Conservation (phyloP, 2,329 filamentous ascomycete genomes). For the Trichoderma brevicompactum region DNA sequence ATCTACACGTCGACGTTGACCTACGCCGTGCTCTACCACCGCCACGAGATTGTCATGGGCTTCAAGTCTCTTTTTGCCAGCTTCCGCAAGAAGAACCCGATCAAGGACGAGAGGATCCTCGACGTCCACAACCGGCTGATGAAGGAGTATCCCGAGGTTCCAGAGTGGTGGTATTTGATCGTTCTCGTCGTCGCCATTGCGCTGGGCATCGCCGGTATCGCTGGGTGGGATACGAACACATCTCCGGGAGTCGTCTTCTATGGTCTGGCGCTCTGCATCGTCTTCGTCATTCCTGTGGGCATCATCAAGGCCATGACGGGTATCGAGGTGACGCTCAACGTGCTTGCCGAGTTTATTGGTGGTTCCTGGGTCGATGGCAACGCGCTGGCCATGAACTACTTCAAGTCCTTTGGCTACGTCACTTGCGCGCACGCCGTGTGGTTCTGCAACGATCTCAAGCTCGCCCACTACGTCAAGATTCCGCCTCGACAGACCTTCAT, state of each 20-base stretch:
- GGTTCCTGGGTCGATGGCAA: constrained; percentile 57
- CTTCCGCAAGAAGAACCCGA: constrained; percentile 47
- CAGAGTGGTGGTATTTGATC: constrained; percentile 59
- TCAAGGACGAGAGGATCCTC: constrained; percentile 44
- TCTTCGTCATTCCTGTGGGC: constrained; percentile 58
- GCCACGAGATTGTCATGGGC: constrained; percentile 54
- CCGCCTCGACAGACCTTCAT: constrained; percentile 63
- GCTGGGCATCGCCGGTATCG: constrained; percentile 53
- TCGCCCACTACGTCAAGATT: constrained; percentile 63
- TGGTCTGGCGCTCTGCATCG: constrained; percentile 52
- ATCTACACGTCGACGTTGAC: constrained; percentile 58
- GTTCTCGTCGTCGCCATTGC: constrained; percentile 50
- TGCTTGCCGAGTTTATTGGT: constrained; percentile 58
- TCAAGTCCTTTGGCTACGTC: constrained; percentile 58
- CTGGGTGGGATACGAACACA: constrained; percentile 56
- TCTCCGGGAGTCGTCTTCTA: constrained; percentile 57
- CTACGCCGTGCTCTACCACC: constrained; percentile 57
- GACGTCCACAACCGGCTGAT: constrained; percentile 57
- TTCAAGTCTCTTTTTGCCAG: constrained; percentile 53
- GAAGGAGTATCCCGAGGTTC: constrained; percentile 52
- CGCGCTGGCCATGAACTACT: constrained; percentile 58
- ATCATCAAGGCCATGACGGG: constrained; percentile 60
- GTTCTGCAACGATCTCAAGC: constrained; percentile 55
- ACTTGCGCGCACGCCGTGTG: constrained; percentile 56
- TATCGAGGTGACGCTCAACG: constrained; percentile 56